phyloP scores from a whole-genome alignment of 2,329 filamentous ascomycete genomes.

The Claviceps africana region DNA sequence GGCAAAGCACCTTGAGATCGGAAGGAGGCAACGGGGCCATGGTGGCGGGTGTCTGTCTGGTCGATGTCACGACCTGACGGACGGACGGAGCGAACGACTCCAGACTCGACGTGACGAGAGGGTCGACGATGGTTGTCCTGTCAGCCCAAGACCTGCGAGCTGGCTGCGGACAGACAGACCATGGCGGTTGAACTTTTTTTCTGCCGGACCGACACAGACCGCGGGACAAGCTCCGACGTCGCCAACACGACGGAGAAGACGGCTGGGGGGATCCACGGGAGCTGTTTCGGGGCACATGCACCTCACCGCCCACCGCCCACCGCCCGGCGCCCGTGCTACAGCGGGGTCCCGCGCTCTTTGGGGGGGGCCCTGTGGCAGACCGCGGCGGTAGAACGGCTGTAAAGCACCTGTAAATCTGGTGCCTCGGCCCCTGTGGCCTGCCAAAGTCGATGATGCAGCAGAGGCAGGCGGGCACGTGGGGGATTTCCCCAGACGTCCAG shows the following conservation, averaged over 20 bases:
- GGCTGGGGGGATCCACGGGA: background rate
- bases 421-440: too few relatives aligned
- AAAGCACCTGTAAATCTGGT: too few relatives aligned
- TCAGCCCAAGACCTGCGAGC: background rate
- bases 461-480: too few relatives aligned
- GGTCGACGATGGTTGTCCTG: background rate
- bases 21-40: constrained; percentile 22
- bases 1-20: constrained; percentile 51
- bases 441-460: too few relatives aligned
- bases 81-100: background rate
- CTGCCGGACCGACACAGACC: constrained; percentile 5
- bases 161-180: background rate
- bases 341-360: too few relatives aligned
- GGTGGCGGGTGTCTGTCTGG: background rate
- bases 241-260: background rate
- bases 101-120: background rate
- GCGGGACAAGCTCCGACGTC: background rate
- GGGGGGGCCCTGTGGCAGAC: too few relatives aligned
- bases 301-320: too few relatives aligned
- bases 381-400: too few relatives aligned
- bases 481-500: too few relatives aligned
- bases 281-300: background rate
- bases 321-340: too few relatives aligned
- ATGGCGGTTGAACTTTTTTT: constrained; percentile 13
- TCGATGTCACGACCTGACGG: background rate